Evolutionary conservation across 2,329 filamentous ascomycete species (phyloP).

Genomic region (Sporothrix mexicana): DNA sequence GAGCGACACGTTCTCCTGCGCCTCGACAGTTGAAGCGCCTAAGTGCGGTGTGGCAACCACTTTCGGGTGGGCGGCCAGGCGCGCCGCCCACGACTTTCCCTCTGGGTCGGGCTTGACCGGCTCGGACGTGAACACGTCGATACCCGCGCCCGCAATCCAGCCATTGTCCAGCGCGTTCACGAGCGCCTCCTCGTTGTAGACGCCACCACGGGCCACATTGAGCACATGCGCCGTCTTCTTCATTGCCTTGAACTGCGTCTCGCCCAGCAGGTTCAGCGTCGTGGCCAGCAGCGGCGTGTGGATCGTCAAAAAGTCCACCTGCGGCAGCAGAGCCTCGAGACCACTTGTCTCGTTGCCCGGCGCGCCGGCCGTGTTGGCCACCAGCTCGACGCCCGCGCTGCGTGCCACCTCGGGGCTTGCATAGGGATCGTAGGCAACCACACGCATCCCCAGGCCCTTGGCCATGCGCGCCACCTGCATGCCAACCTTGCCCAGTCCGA

Average conservation of each 20-base stretch:
- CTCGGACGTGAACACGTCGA: slow-evolving; percentile 81
- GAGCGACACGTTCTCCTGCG: slow-evolving; percentile 82
- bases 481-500: slow-evolving; percentile 83
- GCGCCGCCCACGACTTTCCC: slow-evolving; percentile 61
- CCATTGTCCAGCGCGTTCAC: slow-evolving; percentile 72
- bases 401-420: slow-evolving; percentile 74
- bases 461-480: slow-evolving; percentile 81
- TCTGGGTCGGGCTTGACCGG: slow-evolving; percentile 57
- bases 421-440: slow-evolving; percentile 78
- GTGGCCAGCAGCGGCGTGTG: slow-evolving; percentile 81
- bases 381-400: slow-evolving; percentile 68
- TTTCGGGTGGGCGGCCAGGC: slow-evolving; percentile 70
- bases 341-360: slow-evolving; percentile 42
- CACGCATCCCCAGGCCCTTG: slow-evolving; percentile 76
- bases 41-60: slow-evolving; percentile 81
- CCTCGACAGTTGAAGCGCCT: slow-evolving; percentile 79
- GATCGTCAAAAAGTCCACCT: slow-evolving; percentile 77
- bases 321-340: slow-evolving; percentile 66
- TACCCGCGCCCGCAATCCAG: slow-evolving; percentile 75
- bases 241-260: slow-evolving; percentile 71
- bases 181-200: slow-evolving; percentile 77
- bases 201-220: slow-evolving; percentile 80
- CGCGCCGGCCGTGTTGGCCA: slow-evolving; percentile 40
- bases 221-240: slow-evolving; percentile 74
- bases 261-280: slow-evolving; percentile 74